These are phyloP conservation scores for Boechera retrofracta DNA, from an alignment of 345 rosid genomes.

Conservation along the genomic window DNA sequence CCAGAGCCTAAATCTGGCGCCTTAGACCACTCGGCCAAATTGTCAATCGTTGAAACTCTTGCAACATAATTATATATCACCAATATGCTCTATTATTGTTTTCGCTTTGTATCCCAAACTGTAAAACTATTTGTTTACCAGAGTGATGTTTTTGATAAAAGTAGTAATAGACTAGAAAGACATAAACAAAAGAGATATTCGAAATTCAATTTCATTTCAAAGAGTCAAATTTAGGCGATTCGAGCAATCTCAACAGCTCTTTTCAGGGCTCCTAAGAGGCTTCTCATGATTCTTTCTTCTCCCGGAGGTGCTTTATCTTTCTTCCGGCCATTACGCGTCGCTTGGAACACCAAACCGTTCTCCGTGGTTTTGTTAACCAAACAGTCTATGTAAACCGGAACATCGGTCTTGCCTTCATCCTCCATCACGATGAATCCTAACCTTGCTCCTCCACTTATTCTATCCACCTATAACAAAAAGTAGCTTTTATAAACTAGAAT, in stretches of 20 bases:
- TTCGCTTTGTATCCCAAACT: background rate
- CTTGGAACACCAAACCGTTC: slow-evolving; percentile 58
- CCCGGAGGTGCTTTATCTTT: slow-evolving; percentile 83
- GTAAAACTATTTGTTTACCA: background rate
- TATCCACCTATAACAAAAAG: slow-evolving; percentile 56
- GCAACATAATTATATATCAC: fast-evolving
- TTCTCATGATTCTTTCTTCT: slow-evolving; percentile 94
- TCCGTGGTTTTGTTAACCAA: slow-evolving; percentile 60
- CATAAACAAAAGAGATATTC: background rate
- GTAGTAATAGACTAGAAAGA: background rate
- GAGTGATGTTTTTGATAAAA: background rate
- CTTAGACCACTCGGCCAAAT: slow-evolving; percentile 99
- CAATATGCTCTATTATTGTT: background rate
- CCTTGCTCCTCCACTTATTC: slow-evolving; percentile 79
- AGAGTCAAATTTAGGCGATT: slow-evolving; percentile 16
- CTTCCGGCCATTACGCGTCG: slow-evolving; percentile 67
- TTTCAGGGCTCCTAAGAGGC: slow-evolving; percentile 77
- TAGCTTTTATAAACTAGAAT: background rate
- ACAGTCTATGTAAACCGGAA: slow-evolving; percentile 85
- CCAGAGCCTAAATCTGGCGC: slow-evolving; percentile 99
- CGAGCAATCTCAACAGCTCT: slow-evolving; percentile 75
- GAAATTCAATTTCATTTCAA: background rate
- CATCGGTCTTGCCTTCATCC: slow-evolving; percentile 81
- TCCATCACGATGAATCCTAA: slow-evolving; percentile 78
- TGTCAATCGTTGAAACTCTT: slow-evolving; percentile 24